Evolutionary conservation across 345 rosid genomes (phyloP).

Genomic region (Heritiera littoralis): DNA sequence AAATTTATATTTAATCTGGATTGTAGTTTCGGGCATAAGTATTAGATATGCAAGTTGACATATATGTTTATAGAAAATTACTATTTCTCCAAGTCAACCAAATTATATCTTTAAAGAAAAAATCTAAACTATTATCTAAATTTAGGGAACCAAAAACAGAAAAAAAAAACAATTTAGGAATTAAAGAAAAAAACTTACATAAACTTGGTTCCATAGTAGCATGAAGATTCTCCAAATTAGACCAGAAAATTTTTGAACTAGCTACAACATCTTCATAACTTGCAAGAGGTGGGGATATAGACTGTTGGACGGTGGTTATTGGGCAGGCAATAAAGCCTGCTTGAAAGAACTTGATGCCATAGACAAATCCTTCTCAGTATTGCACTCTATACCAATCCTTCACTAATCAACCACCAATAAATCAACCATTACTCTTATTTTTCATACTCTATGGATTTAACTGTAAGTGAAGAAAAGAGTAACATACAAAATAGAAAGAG

Average conservation of each 20-base stretch:
- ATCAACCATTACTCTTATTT: not conserved
- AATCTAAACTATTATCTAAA: not conserved
- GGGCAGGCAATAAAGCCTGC: slow-evolving; percentile 53
- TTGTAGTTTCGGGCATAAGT: not conserved
- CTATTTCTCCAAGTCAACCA: not conserved
- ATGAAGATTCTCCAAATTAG: slow-evolving; percentile 76
- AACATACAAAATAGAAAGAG: not conserved
- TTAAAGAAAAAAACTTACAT: slow-evolving; percentile 50
- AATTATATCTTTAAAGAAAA: no score
- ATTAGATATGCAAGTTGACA: not conserved
- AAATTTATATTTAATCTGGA: not conserved
- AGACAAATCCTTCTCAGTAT: slow-evolving; percentile 30
- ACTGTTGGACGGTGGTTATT: slow-evolving; percentile 39
- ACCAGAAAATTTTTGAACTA: slow-evolving; percentile 62
- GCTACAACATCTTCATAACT: slow-evolving; percentile 66
- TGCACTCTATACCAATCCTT: slow-evolving; percentile 13
- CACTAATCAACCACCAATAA: slow-evolving; percentile 27
- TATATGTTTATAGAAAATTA: not conserved
- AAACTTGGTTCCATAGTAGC: slow-evolving; percentile 84
- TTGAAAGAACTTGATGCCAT: slow-evolving; percentile 90
- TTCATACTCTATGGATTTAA: not conserved
- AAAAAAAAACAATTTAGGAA: not conserved
- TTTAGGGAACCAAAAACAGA: not conserved
- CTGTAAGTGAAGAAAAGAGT: not conserved
- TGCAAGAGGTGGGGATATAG: slow-evolving; percentile 64